These are phyloP conservation scores for Albugo laibachii DNA, from an alignment of 352 stramenopile genomes.

Conservation along the genomic window DNA sequence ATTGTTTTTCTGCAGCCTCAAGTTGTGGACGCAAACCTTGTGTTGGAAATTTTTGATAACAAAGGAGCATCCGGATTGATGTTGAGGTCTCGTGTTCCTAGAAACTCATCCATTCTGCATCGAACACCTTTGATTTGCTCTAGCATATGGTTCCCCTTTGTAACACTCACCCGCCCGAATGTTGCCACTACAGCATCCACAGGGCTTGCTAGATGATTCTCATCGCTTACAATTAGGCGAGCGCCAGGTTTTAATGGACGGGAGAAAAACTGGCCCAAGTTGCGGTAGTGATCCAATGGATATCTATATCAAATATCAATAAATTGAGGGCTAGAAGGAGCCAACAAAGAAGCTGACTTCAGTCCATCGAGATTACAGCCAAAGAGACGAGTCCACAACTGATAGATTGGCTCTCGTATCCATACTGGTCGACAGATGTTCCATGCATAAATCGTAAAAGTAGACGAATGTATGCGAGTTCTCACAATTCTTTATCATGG, in stretches of 20 bases:
- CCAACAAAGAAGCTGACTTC: slow-evolving; percentile 10
- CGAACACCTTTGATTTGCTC: slow-evolving; percentile 68
- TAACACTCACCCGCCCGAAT: slow-evolving; percentile 28
- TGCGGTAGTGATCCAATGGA: slow-evolving; percentile 43
- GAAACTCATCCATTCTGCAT: slow-evolving; percentile 69
- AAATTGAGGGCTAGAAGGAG: background rate
- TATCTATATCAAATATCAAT: slow-evolving; percentile 11
- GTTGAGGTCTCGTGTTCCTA: slow-evolving; percentile 21
- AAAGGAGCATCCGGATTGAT: slow-evolving; percentile 19
- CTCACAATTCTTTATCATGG: slow-evolving; percentile 65
- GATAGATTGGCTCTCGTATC: slow-evolving; percentile 55
- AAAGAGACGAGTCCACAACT: slow-evolving; percentile 60
- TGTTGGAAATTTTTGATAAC: slow-evolving; percentile 6
- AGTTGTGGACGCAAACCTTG: too few relatives aligned
- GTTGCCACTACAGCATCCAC: slow-evolving; percentile 41
- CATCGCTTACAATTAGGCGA: slow-evolving; percentile 19
- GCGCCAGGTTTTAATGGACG: slow-evolving; percentile 48
- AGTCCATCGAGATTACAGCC: slow-evolving; percentile 75
- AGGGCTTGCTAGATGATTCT: slow-evolving; percentile 19
- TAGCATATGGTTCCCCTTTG: slow-evolving; percentile 25
- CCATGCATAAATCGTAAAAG: background rate
- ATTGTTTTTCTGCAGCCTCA: too few relatives aligned
- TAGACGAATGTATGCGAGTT: background rate
- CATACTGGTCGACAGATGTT: slow-evolving; percentile 21
- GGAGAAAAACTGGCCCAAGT: slow-evolving; percentile 73